Conservation (phyloP, 2,329 filamentous ascomycete species). For the Cercospora brassicicola region DNA sequence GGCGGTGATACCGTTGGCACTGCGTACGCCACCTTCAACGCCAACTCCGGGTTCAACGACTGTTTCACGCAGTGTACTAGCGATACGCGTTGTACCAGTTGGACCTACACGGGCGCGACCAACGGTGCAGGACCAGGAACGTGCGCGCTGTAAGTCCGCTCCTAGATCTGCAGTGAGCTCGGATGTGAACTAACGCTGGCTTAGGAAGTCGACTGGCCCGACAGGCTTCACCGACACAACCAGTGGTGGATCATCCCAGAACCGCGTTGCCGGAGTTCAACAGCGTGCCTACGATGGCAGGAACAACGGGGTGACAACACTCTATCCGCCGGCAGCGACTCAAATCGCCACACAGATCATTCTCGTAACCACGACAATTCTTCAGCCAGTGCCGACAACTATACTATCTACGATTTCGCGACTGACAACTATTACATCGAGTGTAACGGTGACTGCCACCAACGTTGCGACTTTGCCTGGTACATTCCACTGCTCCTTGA, state of each 20-base stretch:
- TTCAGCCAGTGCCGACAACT: not conserved
- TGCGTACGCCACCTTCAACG: not conserved
- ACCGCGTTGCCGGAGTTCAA: not conserved
- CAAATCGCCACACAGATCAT: not conserved
- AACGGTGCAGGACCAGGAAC: not conserved
- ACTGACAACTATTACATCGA: not conserved
- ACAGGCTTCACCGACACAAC: too few species aligned
- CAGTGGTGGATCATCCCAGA: too few species aligned
- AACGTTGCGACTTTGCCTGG: not conserved
- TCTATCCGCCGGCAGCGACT: not conserved
- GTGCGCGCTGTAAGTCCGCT: conserved; percentile 4
- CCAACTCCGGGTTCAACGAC: conserved; percentile 7
- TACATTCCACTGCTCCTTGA: too few species aligned
- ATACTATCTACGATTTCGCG: not conserved
- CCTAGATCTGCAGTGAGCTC: not conserved
- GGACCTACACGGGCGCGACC: conserved; percentile 2
- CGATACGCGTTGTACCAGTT: conserved; percentile 4
- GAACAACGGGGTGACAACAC: too few species aligned
- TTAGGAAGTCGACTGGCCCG: not conserved
- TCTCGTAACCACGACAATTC: not conserved
- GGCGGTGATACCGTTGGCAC: not conserved
- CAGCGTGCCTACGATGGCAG: not conserved
- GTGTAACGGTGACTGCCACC: not conserved
- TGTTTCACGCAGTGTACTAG: conserved; percentile 8
- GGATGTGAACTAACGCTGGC: not conserved